A percentile compares a stretch with the other conserved stretches of the same genome.
Evolutionary conservation across 225 moss, liverwort and hornwort species (phyloP).

Genomic region (Bryum argenteum): DNA sequence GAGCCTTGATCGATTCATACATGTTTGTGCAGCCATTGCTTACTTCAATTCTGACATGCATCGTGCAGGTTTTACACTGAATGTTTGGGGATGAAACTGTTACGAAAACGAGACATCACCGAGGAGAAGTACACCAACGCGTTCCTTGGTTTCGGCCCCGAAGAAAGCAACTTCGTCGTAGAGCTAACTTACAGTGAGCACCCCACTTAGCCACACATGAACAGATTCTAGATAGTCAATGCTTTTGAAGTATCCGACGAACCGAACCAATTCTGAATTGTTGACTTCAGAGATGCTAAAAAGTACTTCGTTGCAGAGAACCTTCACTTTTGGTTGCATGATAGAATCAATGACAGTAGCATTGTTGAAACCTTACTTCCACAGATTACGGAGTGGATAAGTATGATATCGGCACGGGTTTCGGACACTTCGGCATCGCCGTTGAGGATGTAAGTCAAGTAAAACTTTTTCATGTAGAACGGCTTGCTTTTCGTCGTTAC

Average conservation of each 20-base stretch:
- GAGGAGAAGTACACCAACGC: conserved; percentile 97
- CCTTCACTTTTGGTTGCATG: too few relatives aligned
- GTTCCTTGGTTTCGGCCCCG: conserved; percentile 93
- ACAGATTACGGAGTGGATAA: conserved; percentile 91
- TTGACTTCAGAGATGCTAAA: too few relatives aligned
- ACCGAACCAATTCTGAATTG: too few relatives aligned
- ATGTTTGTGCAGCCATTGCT: too few relatives aligned
- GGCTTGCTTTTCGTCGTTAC: too few relatives aligned
- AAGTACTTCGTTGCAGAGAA: too few relatives aligned
- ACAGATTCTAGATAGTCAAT: too few relatives aligned
- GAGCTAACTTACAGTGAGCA: conserved; percentile 92
- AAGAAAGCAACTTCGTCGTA: conserved; percentile 93
- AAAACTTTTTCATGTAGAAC: too few relatives aligned
- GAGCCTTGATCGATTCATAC: too few relatives aligned
- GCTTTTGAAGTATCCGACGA: too few relatives aligned
- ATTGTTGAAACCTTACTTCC: neutral
- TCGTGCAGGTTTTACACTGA: conserved; percentile 88
- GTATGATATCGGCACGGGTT: conserved; percentile 95
- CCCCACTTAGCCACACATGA: too few relatives aligned
- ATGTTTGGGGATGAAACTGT: conserved; percentile 92
- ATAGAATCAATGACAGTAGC: too few relatives aligned
- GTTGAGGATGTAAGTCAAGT: conserved; percentile 85
- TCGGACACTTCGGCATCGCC: conserved; percentile 95
- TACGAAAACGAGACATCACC: conserved; percentile 87
- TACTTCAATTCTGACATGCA: neutral